Evolutionary conservation across 805 yeast species (phyloP), one percentile per base, ranked within the genome.

Genomic region (Wickerhamomyces mucosus): DNA sequence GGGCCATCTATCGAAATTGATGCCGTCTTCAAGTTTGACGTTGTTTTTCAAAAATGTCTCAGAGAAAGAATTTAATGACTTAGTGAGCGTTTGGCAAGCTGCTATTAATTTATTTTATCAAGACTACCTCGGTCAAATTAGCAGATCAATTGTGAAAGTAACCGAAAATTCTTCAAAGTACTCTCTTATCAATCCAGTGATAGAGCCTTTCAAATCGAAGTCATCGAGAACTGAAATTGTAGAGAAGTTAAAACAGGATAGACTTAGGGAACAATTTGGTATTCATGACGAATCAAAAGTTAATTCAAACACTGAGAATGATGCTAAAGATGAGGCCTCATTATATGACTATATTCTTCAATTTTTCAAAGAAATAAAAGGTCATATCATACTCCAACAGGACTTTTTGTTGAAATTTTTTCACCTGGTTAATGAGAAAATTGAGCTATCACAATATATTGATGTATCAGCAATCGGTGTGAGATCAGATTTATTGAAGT

Each of bases 1-100:
- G 7, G 19, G 39, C 11, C 16, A 23, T 14, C 43, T 69, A 20
- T 48, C 67, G 0, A 51, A 55, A n/a, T 35, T 71, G 18, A 29
- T 72, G 33, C 59, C 66, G 1, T 64, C 64, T 29, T 54, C 71
- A 11, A 74, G 77, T 0, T 45, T 74, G 17, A 53, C 70, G 2
- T 55, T 75, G 2, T 78, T 78, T 45, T 64, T 78, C 15, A 80
- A 76, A 39, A 73, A 72, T 30, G 58, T 72, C 4, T 71, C 80
- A 3, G 53, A 56, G 0, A 53, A 53, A 3, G 65, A 69, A 5
- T 81, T 67, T 50, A 37, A 51, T 23, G 54, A 55, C 1, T 50
- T 77, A 13, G 37, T 72, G 18, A 53, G 48, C 5, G 36, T 40
- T n/a, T 72, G 72, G 59, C 63, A 61, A 39, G 36, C 44, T 7